phyloP scores from a whole-genome alignment of 108 stramenopile species.

The Cyclotella distinguenda region DNA sequence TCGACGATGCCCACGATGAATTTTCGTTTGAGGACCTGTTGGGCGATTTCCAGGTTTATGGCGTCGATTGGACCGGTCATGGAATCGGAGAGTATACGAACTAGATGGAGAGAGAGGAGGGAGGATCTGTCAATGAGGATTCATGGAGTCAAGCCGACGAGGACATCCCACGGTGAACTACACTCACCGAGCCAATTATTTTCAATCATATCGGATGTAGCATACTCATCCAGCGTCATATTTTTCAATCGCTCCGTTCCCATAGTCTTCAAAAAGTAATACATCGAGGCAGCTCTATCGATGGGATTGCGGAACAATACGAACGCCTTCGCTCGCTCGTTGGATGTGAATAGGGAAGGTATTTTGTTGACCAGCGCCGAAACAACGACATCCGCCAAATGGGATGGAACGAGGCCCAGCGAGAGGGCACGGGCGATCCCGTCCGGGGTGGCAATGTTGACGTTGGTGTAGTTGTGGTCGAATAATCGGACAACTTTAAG shows the following conservation, averaged over 20 bases:
- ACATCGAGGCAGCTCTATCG: constrained; percentile 48
- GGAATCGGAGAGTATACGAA: constrained; percentile 38
- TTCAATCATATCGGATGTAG: constrained; percentile 45
- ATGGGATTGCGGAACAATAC: constrained; percentile 51
- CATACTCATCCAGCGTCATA: constrained; percentile 56
- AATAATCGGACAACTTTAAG: constrained; percentile 26
- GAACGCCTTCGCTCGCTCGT: constrained; percentile 34
- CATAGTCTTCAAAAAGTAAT: constrained; percentile 40
- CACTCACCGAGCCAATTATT: constrained; percentile 58
- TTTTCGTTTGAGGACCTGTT: constrained; percentile 38
- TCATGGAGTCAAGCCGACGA: neutral
- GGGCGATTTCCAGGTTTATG: constrained; percentile 33
- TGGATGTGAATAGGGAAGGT: constrained; percentile 36
- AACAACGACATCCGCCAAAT: constrained; percentile 32
- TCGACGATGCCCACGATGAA: constrained; percentile 44
- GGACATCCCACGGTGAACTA: neutral
- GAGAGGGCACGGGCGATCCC: constrained; percentile 40
- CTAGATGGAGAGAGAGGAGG: neutral
- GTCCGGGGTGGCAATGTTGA: constrained; percentile 43
- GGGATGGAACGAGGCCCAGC: constrained; percentile 34
- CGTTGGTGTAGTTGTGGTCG: constrained; percentile 54
- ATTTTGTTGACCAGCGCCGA: constrained; percentile 37
- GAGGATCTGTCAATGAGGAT: neutral
- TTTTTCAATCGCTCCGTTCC: constrained; percentile 18
- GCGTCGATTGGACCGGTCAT: constrained; percentile 40